These are phyloP conservation scores for Ligustrum vulgare DNA, from an alignment of 257 asterid genomes.

Conservation along the genomic window DNA sequence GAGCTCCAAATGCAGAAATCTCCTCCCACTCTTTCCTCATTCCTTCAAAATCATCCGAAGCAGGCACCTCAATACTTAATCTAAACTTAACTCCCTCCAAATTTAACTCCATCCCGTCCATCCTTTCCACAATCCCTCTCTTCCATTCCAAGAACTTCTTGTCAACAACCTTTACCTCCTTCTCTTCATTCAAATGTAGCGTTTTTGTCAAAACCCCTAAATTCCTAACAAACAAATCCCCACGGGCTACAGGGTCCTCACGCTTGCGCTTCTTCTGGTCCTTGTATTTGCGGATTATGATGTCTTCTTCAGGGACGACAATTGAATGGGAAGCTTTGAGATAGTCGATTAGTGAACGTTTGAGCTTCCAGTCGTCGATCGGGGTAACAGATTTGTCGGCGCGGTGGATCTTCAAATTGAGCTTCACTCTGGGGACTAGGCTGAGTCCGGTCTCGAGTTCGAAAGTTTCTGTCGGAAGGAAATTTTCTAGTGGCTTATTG, in stretches of 20 bases:
- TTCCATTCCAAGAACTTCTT: conserved; percentile 65
- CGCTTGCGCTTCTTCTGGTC: conserved; percentile 89
- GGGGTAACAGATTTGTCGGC: conserved; percentile 78
- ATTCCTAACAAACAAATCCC: conserved; percentile 62
- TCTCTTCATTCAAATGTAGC: conserved; percentile 21
- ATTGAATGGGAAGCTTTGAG: conserved; percentile 56
- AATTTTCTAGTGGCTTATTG: conserved; percentile 20
- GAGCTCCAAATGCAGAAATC: conserved; percentile 60
- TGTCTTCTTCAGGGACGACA: conserved; percentile 55
- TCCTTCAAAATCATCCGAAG: conserved; percentile 66
- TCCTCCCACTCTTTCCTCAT: conserved; percentile 94
- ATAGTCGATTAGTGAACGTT: conserved; percentile 73
- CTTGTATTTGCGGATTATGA: conserved; percentile 54
- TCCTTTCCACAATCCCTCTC: conserved; percentile 58
- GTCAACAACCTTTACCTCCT: conserved; percentile 49
- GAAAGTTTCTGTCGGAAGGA: conserved; percentile 53
- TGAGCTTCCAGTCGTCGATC: conserved; percentile 91
- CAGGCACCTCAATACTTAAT: conserved; percentile 56
- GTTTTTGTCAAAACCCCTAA: conserved; percentile 61
- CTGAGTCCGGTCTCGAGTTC: conserved; percentile 70
- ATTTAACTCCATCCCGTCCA: conserved; percentile 88
- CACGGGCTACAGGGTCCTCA: conserved; percentile 87
- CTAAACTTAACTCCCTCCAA: conserved; percentile 76
- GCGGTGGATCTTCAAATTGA: conserved; percentile 67
- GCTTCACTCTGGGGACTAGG: conserved; percentile 65